phyloP scores from a whole-genome alignment of 1,284 basidiomycete genomes.

The Malassezia restricta region DNA sequence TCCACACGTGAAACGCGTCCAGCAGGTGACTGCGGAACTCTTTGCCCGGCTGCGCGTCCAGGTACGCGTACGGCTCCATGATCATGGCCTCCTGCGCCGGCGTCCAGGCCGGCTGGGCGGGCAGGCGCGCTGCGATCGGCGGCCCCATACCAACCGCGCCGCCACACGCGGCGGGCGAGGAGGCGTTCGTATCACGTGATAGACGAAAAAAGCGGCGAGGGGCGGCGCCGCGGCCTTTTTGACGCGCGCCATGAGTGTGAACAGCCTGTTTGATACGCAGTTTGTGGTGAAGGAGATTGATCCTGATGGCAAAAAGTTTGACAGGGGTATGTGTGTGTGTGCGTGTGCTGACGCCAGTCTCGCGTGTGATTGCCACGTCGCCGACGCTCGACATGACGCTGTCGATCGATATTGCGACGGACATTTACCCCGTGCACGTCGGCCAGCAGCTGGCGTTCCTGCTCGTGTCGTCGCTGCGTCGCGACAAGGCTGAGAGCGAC shows the following conservation, averaged over 20 bases:
- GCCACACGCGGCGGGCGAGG: no score
- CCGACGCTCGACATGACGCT: slow-evolving; percentile 67
- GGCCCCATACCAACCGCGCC: slow-evolving; percentile 31
- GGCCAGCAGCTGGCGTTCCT: slow-evolving; percentile 72
- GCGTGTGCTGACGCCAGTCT: slow-evolving; percentile 14
- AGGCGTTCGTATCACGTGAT: slow-evolving; percentile 9
- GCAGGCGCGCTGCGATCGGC: not conserved
- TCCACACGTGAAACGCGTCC: slow-evolving; percentile 87
- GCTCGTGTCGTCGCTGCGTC: slow-evolving; percentile 53
- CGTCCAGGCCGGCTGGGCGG: slow-evolving; percentile 34
- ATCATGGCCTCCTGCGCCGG: slow-evolving; percentile 43
- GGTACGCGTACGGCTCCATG: slow-evolving; percentile 78
- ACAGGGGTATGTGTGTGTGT: slow-evolving; percentile 59
- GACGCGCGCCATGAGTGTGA: slow-evolving; percentile 26
- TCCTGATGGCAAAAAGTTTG: slow-evolving; percentile 80
- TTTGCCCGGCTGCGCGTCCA: slow-evolving; percentile 76
- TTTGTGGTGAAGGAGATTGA: slow-evolving; percentile 42
- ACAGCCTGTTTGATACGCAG: slow-evolving; percentile 44
- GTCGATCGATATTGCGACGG: slow-evolving; percentile 53
- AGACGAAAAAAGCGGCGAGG: not conserved
- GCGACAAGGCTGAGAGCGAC: slow-evolving; percentile 49
- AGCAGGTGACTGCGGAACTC: slow-evolving; percentile 81
- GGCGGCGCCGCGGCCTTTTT: not conserved
- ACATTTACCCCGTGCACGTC: slow-evolving; percentile 46
- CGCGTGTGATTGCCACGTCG: slow-evolving; percentile 33